These are phyloP conservation scores for Pythium guiyangense DNA, from an alignment of 352 stramenopile species.

Conservation along the genomic window DNA sequence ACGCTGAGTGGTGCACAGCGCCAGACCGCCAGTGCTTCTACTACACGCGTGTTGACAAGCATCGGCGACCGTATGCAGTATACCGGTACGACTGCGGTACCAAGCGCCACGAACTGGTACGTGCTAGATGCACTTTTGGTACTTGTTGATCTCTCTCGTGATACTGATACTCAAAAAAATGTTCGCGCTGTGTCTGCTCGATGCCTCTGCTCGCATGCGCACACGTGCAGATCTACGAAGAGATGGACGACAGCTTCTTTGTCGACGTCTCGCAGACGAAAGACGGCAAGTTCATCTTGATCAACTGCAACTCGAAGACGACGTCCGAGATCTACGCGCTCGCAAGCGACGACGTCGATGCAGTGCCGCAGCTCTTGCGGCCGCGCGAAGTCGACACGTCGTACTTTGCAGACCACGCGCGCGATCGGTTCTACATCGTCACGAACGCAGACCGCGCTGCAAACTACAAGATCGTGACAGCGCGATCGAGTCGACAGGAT, in stretches of 20 bases:
- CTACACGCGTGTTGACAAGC: slow-evolving; percentile 65
- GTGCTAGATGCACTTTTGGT: not conserved
- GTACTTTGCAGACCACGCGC: slow-evolving; percentile 85
- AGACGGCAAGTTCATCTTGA: slow-evolving; percentile 70
- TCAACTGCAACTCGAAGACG: slow-evolving; percentile 88
- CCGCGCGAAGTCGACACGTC: slow-evolving; percentile 46
- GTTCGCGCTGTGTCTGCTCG: no score
- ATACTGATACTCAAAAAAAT: no score
- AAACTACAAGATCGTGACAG: slow-evolving; percentile 75
- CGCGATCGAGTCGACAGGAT: not conserved
- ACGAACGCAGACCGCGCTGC: slow-evolving; percentile 65
- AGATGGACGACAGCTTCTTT: slow-evolving; percentile 72
- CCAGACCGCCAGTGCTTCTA: slow-evolving; percentile 46
- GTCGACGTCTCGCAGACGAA: slow-evolving; percentile 85
- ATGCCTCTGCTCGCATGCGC: not conserved
- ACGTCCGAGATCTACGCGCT: slow-evolving; percentile 80
- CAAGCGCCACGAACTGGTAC: slow-evolving; percentile 43
- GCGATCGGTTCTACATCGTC: slow-evolving; percentile 69
- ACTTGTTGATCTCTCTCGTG: no score
- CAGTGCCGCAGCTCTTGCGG: slow-evolving; percentile 40
- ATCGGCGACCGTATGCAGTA: slow-evolving; percentile 57
- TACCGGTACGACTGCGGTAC: slow-evolving; percentile 56
- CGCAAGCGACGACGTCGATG: slow-evolving; percentile 17
- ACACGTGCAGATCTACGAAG: slow-evolving; percentile 70
- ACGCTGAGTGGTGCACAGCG: slow-evolving; percentile 58